phyloP scores from a whole-genome alignment of 2,329 filamentous ascomycete genomes.

The Aspergillus thermomutatus region DNA sequence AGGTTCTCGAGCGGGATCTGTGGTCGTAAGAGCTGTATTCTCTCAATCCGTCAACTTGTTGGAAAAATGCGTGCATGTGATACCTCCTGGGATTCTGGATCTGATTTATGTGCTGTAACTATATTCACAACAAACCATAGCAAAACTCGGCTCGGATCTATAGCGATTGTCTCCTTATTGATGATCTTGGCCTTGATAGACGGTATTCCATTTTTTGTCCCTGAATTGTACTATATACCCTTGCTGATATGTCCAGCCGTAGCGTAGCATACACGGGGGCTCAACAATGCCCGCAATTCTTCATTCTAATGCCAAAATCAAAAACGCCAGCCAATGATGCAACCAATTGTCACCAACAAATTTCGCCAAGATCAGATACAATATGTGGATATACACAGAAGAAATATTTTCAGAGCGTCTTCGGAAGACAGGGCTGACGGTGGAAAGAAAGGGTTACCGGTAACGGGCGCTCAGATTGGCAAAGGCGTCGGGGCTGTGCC shows the following conservation, averaged over 20 bases:
- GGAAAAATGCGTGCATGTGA: not conserved
- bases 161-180: not conserved
- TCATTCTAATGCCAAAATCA: not conserved
- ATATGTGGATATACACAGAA: slow-evolving; percentile 1
- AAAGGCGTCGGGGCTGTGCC: slow-evolving; percentile 51
- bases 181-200: not conserved
- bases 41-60: not conserved
- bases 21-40: slow-evolving; percentile 13
- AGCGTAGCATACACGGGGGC: not conserved
- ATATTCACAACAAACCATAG: not conserved
- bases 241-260: not conserved
- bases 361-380: slow-evolving; percentile 5
- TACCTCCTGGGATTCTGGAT: not conserved
- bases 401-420: not conserved
- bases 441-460: slow-evolving; percentile 23
- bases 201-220: not conserved
- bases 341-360: slow-evolving; percentile 10
- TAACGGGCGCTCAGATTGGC: slow-evolving; percentile 48
- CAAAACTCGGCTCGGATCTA: not conserved
- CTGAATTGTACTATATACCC: not conserved
- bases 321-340: slow-evolving; percentile 7
- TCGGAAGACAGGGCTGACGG: not conserved
- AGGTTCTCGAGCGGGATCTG: slow-evolving; percentile 14
- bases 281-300: not conserved
- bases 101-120: not conserved